Conservation (phyloP, 2,329 filamentous ascomycete species). For the Exophiala lecanii-corni region DNA sequence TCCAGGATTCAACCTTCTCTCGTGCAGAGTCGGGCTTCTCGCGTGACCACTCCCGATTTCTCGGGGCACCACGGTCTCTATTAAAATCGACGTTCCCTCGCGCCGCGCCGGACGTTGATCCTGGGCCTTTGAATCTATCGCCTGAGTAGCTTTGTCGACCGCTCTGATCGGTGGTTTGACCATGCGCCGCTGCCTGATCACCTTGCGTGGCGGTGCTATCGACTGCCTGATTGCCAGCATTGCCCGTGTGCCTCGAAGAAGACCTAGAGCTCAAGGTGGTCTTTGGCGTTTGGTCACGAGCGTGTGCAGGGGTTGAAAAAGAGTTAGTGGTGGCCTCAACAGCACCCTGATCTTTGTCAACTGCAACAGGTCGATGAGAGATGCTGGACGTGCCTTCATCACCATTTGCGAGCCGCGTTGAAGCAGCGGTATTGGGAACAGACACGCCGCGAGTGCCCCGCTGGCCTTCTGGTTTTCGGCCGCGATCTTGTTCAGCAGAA, state of each 20-base stretch:
- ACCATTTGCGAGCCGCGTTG: slow-evolving; percentile 33
- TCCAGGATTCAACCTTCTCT: slow-evolving; percentile 28
- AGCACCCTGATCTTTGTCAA: slow-evolving; percentile 19
- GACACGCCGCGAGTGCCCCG: slow-evolving; percentile 37
- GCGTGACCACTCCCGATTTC: slow-evolving; percentile 27
- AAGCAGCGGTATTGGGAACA: slow-evolving; percentile 34
- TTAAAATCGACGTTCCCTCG: slow-evolving; percentile 15
- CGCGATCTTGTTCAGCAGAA: slow-evolving; percentile 25
- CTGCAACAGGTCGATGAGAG: slow-evolving; percentile 30
- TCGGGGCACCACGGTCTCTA: slow-evolving; percentile 15
- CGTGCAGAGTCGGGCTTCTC: slow-evolving; percentile 30
- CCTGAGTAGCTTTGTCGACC: slow-evolving; percentile 6
- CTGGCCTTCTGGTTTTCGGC: slow-evolving; percentile 22
- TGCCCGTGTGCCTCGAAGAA: slow-evolving; percentile 22
- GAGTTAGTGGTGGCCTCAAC: slow-evolving; percentile 1
- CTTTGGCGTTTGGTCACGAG: slow-evolving; percentile 7
- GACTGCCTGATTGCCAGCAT: slow-evolving; percentile 1
- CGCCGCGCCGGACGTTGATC: slow-evolving; percentile 3
- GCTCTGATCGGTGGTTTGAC: slow-evolving; percentile 11
- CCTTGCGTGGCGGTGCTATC: slow-evolving; percentile 3
- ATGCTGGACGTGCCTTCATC: slow-evolving; percentile 31
- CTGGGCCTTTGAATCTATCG: slow-evolving; percentile 16
- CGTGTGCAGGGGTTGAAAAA: slow-evolving; percentile 3
- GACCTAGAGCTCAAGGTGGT: slow-evolving; percentile 21
- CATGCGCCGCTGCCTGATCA: slow-evolving; percentile 12